Evolutionary conservation across 2,329 filamentous ascomycete species (phyloP).

Genomic region (Blastomyces gilchristii): DNA sequence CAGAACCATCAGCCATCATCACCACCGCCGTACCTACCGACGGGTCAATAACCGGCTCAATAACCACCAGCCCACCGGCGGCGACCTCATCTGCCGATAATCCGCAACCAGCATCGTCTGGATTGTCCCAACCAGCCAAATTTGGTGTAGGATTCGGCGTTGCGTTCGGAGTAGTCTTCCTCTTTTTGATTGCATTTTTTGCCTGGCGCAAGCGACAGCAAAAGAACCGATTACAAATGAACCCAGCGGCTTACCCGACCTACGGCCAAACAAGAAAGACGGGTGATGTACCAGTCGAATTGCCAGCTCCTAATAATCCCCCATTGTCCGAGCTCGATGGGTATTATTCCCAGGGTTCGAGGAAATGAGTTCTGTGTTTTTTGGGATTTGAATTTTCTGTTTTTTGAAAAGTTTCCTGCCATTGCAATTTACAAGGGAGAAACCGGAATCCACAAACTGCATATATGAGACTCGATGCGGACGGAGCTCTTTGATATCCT

Average conservation of each 20-base stretch:
- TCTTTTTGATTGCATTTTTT: background rate
- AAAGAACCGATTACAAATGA: background rate
- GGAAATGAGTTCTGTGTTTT: background rate
- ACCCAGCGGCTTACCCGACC: background rate
- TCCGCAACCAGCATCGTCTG: background rate
- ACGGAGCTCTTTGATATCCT: background rate
- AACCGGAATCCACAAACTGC: background rate
- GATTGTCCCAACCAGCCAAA: background rate
- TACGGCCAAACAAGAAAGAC: background rate
- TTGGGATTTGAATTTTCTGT: background rate
- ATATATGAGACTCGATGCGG: background rate
- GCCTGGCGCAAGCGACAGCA: background rate
- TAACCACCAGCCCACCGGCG: background rate
- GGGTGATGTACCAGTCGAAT: background rate
- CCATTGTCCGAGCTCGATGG: background rate
- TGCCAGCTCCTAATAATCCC: background rate
- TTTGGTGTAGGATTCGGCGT: background rate
- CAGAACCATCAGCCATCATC: background rate
- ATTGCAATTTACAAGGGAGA: background rate
- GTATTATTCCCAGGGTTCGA: background rate
- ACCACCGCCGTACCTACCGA: background rate
- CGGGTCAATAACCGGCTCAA: too few species aligned
- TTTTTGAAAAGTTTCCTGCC: too few species aligned
- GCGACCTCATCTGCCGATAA: background rate
- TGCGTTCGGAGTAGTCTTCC: background rate